Conservation (phyloP, 306 rosid species). For the Rubus parviflorus region DNA sequence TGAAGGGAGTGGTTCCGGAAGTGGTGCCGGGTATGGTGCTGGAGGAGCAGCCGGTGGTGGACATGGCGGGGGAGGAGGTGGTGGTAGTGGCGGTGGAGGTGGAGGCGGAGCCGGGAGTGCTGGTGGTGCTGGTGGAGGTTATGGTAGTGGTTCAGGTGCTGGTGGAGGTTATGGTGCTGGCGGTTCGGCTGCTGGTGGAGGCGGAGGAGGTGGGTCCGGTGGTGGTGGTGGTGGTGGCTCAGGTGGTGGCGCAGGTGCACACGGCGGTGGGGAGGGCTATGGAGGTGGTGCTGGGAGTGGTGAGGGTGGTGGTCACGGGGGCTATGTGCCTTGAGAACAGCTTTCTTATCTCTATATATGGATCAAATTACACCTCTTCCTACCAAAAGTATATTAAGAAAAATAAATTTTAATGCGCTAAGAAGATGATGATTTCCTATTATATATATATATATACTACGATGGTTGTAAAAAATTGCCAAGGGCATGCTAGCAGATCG, state of each 20-base stretch:
- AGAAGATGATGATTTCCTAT: not conserved
- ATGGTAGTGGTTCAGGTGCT: slow-evolving; percentile 24
- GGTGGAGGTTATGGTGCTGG: slow-evolving; percentile 23
- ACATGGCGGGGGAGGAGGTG: slow-evolving; percentile 15
- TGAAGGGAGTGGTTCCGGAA: slow-evolving; percentile 19
- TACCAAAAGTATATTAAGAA: not conserved
- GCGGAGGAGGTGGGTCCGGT: slow-evolving; percentile 23
- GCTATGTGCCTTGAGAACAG: slow-evolving; percentile 48
- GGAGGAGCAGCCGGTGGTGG: slow-evolving; percentile 18
- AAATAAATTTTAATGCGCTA: slow-evolving; percentile 11
- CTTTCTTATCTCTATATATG: not conserved
- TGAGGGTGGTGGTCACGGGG: slow-evolving; percentile 61
- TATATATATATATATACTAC: not conserved
- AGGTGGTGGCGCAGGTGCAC: slow-evolving; percentile 26
- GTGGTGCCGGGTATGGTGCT: slow-evolving; percentile 22
- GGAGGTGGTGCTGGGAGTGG: slow-evolving; percentile 44
- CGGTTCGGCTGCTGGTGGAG: slow-evolving; percentile 18
- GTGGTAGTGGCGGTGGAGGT: slow-evolving; percentile 24
- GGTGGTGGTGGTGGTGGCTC: slow-evolving; percentile 17
- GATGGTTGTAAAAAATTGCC: not conserved
- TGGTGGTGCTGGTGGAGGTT: slow-evolving; percentile 42
- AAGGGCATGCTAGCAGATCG: not conserved
- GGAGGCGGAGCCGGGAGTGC: slow-evolving; percentile 23
- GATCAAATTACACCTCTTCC: not conserved
- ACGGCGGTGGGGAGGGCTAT: slow-evolving; percentile 26